Evolutionary conservation across 2,329 filamentous ascomycete species (phyloP).

Genomic region (Pseudogymnoascus sp.): DNA sequence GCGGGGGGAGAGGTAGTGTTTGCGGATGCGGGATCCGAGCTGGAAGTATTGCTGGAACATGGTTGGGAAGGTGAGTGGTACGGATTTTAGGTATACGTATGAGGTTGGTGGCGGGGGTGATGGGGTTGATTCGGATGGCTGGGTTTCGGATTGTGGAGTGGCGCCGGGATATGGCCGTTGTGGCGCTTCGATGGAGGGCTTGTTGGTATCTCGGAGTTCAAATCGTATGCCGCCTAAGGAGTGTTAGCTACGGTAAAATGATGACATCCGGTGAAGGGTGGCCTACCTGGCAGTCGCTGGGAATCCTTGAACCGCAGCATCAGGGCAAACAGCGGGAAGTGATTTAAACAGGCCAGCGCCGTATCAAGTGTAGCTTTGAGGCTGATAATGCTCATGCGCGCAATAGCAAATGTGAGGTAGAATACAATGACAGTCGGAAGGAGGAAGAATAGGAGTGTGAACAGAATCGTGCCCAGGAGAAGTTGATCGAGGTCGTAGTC

Average conservation of each 20-base stretch:
- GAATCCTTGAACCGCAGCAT: conserved; percentile 96
- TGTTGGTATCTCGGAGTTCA: conserved; percentile 70
- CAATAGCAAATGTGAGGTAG: conserved; percentile 90
- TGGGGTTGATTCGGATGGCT: not conserved
- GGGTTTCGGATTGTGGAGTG: not conserved
- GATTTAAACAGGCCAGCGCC: conserved; percentile 85
- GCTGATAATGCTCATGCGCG: conserved; percentile 89
- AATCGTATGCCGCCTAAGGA: conserved; percentile 71
- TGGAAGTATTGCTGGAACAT: conserved; percentile 99
- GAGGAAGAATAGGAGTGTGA: conserved; percentile 90
- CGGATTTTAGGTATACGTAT: conserved; percentile 82
- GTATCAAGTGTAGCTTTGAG: conserved; percentile 90
- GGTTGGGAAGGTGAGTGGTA: conserved; percentile 79
- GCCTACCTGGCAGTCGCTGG: conserved; percentile 69
- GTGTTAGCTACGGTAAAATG: not conserved
- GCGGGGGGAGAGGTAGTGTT: conserved; percentile 85
- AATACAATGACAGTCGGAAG: conserved; percentile 93
- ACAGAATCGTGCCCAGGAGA: conserved; percentile 90
- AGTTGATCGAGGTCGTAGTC: conserved; percentile 98
- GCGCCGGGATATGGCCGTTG: not conserved
- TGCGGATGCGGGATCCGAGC: conserved; percentile 81
- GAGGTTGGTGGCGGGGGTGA: conserved; percentile 50
- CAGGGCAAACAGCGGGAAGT: conserved; percentile 92
- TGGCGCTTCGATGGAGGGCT: conserved; percentile 23
- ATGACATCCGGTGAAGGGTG: not conserved